These are phyloP conservation scores for Simplicillium aogashimaense DNA, from an alignment of 2,329 filamentous ascomycete genomes.

Conservation along the genomic window DNA sequence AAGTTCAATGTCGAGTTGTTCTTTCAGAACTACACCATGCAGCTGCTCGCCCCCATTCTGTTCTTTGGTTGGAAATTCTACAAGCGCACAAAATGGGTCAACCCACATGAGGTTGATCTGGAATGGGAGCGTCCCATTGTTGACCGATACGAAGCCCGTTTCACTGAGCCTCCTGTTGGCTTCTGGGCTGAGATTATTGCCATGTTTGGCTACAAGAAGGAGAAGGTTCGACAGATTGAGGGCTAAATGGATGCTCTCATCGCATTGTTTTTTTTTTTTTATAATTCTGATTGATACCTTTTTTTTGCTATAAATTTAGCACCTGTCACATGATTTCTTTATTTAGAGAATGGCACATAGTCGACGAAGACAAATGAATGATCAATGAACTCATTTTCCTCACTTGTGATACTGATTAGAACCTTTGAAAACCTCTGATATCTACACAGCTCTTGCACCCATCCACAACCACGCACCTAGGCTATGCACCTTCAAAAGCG, in stretches of 20 bases:
- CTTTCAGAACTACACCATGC: constrained; percentile 47
- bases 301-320: too few relatives aligned
- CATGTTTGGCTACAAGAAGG: constrained; percentile 23
- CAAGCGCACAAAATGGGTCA: constrained; percentile 46
- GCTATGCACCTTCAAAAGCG: too few relatives aligned
- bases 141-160: constrained; percentile 45
- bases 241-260: constrained; percentile 15
- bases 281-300: too few relatives aligned
- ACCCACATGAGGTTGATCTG: constrained; percentile 45
- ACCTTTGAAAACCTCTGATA: too few relatives aligned
- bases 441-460: too few relatives aligned
- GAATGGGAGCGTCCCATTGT: constrained; percentile 50
- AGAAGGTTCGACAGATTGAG: constrained; percentile 8
- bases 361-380: too few relatives aligned
- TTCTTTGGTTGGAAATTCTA: constrained; percentile 54
- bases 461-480: too few relatives aligned
- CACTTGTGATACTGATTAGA: too few relatives aligned
- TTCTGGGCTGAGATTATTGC: constrained; percentile 47
- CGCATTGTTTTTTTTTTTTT: background rate
- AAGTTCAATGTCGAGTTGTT: constrained; percentile 38
- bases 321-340: too few relatives aligned
- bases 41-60: constrained; percentile 40
- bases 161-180: constrained; percentile 35
- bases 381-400: too few relatives aligned
- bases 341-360: too few relatives aligned